Evolutionary conservation across 2,329 filamentous ascomycete species (phyloP).

Genomic region (Fragosphaeria purpurea): DNA sequence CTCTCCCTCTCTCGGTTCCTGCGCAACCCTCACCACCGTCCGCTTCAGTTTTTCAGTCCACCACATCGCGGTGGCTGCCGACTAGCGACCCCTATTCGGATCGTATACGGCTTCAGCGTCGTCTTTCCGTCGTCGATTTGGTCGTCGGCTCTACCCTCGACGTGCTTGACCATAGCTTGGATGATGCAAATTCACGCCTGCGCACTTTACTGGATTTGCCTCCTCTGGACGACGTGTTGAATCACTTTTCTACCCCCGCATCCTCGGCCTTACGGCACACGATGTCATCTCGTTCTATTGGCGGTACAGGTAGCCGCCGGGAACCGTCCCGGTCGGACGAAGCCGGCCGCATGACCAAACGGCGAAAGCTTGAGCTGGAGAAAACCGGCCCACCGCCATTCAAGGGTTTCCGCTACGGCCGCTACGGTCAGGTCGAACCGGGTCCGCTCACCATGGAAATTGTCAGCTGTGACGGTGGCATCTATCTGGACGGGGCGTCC

Average conservation of each 20-base stretch:
- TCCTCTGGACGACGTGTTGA: conserved; percentile 7
- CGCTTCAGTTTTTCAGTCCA: background rate
- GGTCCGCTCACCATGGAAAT: conserved; percentile 79
- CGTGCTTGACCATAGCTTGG: conserved; percentile 20
- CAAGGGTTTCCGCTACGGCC: conserved; percentile 66
- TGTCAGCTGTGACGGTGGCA: conserved; percentile 77
- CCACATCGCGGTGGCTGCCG: too few relatives aligned
- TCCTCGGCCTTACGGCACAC: background rate
- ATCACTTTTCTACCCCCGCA: background rate
- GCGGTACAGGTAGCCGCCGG: conserved; percentile 3
- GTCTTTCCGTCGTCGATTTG: background rate
- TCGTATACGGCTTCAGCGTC: background rate
- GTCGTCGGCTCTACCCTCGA: conserved; percentile 5
- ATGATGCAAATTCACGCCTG: conserved; percentile 34
- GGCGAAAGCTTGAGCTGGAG: conserved; percentile 60
- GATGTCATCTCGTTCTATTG: conserved; percentile 2
- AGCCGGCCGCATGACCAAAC: conserved; percentile 46
- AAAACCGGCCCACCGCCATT: conserved; percentile 34
- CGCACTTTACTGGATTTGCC: conserved; percentile 30
- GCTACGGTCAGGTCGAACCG: conserved; percentile 76
- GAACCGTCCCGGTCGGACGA: conserved; percentile 9
- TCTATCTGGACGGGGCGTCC: conserved; percentile 47
- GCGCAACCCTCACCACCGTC: conserved; percentile 12
- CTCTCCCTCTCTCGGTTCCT: conserved; percentile 17
- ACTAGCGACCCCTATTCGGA: too few relatives aligned